Conservation (phyloP, 2,329 filamentous ascomycete genomes). For the Passalora sequoiae region DNA sequence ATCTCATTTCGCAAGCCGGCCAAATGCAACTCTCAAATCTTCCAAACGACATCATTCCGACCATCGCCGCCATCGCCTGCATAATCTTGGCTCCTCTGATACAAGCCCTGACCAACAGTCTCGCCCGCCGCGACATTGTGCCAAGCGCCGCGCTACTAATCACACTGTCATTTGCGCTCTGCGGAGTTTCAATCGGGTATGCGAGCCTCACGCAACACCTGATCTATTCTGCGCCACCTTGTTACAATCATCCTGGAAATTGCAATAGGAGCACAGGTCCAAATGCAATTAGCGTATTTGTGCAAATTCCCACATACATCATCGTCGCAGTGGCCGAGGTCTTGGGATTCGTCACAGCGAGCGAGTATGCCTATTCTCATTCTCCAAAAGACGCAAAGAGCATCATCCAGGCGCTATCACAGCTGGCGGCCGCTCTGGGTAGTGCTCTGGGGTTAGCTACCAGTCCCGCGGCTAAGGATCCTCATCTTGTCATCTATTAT, state of each 20-base stretch:
- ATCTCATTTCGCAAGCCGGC: constrained; percentile 36
- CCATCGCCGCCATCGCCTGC: constrained; percentile 14
- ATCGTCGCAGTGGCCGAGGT: constrained; percentile 41
- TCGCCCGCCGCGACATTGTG: constrained; percentile 47
- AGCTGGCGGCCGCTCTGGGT: constrained; percentile 33
- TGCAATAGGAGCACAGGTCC: constrained; percentile 28
- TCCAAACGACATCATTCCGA: constrained; percentile 36
- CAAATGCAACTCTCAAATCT: constrained; percentile 33
- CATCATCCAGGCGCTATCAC: constrained; percentile 35
- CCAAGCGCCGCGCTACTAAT: constrained; percentile 30
- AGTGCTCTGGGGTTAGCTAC: constrained; percentile 32
- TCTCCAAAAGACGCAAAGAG: constrained; percentile 41
- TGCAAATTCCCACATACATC: constrained; percentile 40
- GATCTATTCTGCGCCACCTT: constrained; percentile 32
- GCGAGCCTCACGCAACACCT: constrained; percentile 24
- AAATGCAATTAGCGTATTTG: constrained; percentile 37
- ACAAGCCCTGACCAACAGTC: constrained; percentile 5
- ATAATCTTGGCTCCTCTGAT: constrained; percentile 9
- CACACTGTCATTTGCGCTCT: constrained; percentile 11
- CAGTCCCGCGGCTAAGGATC: constrained; percentile 24
- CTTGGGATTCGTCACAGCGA: constrained; percentile 39
- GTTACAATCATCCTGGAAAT: constrained; percentile 34
- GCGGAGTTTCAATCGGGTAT: constrained; percentile 8
- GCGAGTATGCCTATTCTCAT: constrained; percentile 43
- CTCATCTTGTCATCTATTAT: constrained; percentile 12